Evolutionary conservation across 305 asterid species (phyloP).

Genomic region (Fraxinus baroniana): DNA sequence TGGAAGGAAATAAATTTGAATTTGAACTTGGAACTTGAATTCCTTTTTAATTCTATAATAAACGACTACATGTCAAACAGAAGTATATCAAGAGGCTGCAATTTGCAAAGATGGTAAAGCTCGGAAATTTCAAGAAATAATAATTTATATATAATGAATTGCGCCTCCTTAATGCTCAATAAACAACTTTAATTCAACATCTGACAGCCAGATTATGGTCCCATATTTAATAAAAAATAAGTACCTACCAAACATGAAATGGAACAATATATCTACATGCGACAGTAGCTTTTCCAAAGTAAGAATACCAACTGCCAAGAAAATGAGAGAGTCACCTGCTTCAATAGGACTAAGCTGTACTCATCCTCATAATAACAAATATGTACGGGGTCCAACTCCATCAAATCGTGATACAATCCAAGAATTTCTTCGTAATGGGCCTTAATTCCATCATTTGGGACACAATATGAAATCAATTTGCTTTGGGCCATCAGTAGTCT

Average conservation of each 20-base stretch:
- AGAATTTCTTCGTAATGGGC: slow-evolving; percentile 63
- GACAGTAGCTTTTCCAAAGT: slow-evolving; percentile 8
- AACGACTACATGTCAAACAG: background rate
- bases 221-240: slow-evolving; percentile 8
- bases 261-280: background rate
- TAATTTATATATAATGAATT: background rate
- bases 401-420: slow-evolving; percentile 61
- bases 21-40: background rate
- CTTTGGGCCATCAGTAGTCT: slow-evolving; percentile 78
- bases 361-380: slow-evolving; percentile 69
- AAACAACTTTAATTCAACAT: slow-evolving; percentile 3
- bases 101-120: background rate
- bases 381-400: slow-evolving; percentile 76
- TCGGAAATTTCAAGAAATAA: background rate
- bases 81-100: background rate
- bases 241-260: slow-evolving; percentile 2
- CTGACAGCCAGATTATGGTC: background rate
- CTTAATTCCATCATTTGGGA: slow-evolving; percentile 31
- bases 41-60: background rate
- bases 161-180: background rate
- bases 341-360: slow-evolving; percentile 61
- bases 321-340: slow-evolving; percentile 40
- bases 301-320: slow-evolving; percentile 7
- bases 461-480: slow-evolving; percentile 43
- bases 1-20: background rate